Evolutionary conservation across 345 rosid species (phyloP).

Genomic region (Populus ilicifolia): DNA sequence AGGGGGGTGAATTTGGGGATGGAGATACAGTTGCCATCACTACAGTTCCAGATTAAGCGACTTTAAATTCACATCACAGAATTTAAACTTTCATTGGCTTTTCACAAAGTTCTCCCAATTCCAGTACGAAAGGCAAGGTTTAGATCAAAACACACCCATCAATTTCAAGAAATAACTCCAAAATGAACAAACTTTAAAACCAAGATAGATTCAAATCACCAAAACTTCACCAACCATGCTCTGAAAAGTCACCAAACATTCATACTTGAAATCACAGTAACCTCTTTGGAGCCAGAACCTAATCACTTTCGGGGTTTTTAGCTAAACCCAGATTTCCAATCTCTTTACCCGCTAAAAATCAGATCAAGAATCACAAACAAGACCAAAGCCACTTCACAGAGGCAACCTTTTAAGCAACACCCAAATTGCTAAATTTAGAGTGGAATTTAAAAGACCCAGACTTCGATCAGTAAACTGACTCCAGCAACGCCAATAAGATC

Average conservation of each 20-base stretch:
- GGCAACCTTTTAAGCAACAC: slow-evolving; percentile 7
- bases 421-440: slow-evolving; percentile 6
- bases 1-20: slow-evolving; percentile 50
- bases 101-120: neutral
- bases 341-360: slow-evolving; percentile 15
- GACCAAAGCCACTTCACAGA: slow-evolving; percentile 16
- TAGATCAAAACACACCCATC: slow-evolving; percentile 6
- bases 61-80: slow-evolving; percentile 17
- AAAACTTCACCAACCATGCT: slow-evolving; percentile 42
- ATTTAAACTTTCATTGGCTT: neutral
- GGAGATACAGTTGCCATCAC: slow-evolving; percentile 62
- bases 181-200: slow-evolving; percentile 15
- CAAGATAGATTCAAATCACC: slow-evolving; percentile 27
- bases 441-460: neutral
- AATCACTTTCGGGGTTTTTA: neutral
- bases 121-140: slow-evolving; percentile 1
- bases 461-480: slow-evolving; percentile 3
- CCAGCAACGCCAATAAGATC: neutral
- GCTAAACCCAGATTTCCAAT: slow-evolving; percentile 9
- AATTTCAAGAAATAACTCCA: slow-evolving; percentile 9
- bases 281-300: slow-evolving; percentile 7
- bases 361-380: slow-evolving; percentile 22
- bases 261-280: slow-evolving; percentile 7
- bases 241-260: slow-evolving; percentile 11
- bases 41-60: slow-evolving; percentile 8